Evolutionary conservation across 2,329 filamentous ascomycete species (phyloP), one percentile per base, ranked within the genome.

Genomic region (Cladosporium halotolerans): DNA sequence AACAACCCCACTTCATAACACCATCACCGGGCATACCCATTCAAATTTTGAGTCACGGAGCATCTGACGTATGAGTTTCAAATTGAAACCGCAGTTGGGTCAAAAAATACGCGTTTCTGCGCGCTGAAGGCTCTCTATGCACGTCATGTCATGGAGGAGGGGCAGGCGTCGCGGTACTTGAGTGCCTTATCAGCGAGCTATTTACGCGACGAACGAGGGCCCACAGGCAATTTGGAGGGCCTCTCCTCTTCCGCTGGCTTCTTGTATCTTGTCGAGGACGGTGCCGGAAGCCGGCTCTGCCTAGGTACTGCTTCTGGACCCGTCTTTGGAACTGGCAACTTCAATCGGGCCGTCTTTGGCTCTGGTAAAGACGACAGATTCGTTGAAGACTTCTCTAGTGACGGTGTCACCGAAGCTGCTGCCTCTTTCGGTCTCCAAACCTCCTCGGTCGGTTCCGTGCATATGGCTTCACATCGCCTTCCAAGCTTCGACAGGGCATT

Each of bases 401-500:
- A 9, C 23, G 23, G 23, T 4, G 9, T 38, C 32, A 39, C 18
- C 45, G 23, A 13, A 7, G 19, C 1, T 4, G 45, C 28, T 23
- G 11, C 14, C 8, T 9, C 19, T 39, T 36, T 4, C 14, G 31
- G 4, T 39, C 45, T 14, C 40, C 10, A 10, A 49, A 13, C 31
- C 7, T 48, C 52, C 9, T 52, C 42, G 16, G 44, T 34, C 11
- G 58, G 51, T 19, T 58, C 56, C 4, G 45, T 54, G 16, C 42
- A 45, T 48, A 59, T 43, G 36, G 43, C 18, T 11, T 31, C 23
- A 48, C 59, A 61, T 13, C 18, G 13, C 32, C 56, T 48, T 4
- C 59, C 59, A 10, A 58, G 39, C 36, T 50, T 44, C 33, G 41
- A 43, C 34, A 60, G 55, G 23, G 50, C 46, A 19, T 31, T 45